These are phyloP conservation scores for Metschnikowia anglica DNA, from an alignment of 805 yeast species.

Conservation along the genomic window DNA sequence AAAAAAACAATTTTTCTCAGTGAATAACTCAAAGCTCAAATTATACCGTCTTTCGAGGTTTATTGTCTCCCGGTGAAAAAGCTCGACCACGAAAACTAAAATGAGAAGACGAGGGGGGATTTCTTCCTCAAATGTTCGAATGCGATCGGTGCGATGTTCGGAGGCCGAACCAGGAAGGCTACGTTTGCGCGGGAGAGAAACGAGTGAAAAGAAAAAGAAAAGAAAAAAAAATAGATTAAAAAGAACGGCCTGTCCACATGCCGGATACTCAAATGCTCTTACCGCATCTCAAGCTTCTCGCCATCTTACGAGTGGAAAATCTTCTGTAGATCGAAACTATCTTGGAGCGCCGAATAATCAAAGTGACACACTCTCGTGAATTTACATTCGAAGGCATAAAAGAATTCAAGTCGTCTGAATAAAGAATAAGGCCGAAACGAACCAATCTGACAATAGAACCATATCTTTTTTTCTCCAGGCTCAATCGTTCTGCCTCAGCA, in stretches of 20 bases:
- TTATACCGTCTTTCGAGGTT: too few relatives aligned
- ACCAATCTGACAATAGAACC: background rate
- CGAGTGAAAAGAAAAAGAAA: background rate
- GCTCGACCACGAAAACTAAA: too few relatives aligned
- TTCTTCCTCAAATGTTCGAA: too few relatives aligned
- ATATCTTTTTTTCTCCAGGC: background rate
- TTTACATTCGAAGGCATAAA: background rate
- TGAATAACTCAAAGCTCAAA: too few relatives aligned
- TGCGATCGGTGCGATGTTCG: conserved; percentile 12
- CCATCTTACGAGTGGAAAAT: conserved; percentile 10
- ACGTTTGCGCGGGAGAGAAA: background rate
- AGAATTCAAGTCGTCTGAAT: background rate
- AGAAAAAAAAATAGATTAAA: background rate
- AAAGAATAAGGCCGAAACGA: background rate
- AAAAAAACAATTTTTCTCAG: too few relatives aligned
- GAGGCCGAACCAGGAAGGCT: background rate
- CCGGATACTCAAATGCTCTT: conserved; percentile 3
- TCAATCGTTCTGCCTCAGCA: conserved; percentile 1
- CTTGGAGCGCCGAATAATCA: background rate
- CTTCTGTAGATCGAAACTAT: conserved; percentile 1
- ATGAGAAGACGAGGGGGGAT: too few relatives aligned
- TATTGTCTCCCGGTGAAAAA: too few relatives aligned
- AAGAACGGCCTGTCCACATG: background rate
- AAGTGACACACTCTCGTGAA: background rate
- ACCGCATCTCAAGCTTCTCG: conserved; percentile 9